A percentile compares a stretch with the other conserved stretches of the same genome.
Conservation (phyloP, 805 yeast species). For the Nakazawaea wickerhamii region DNA sequence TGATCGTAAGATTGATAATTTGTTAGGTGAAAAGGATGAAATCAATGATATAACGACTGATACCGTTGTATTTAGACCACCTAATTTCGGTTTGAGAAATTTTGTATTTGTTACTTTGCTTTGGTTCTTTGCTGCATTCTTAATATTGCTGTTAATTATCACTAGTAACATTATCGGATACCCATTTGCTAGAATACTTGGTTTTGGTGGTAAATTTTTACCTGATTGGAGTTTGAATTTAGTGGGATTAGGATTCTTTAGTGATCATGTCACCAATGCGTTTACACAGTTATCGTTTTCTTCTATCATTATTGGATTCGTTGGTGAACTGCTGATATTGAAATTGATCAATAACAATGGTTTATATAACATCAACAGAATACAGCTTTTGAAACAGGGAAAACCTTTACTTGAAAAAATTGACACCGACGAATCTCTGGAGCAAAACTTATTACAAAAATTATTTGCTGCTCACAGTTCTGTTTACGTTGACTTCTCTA, state of each 20-base stretch:
- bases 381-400: neutral
- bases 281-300: neutral
- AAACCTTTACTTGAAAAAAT: neutral
- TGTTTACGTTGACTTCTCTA: too few species aligned
- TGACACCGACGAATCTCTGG: neutral
- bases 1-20: conserved; percentile 32
- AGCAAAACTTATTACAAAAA: too few species aligned
- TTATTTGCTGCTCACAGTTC: too few species aligned
- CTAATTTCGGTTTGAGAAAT: conserved; percentile 59
- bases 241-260: conserved; percentile 1
- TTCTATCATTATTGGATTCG: conserved; percentile 3
- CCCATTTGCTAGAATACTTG: neutral
- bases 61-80: conserved; percentile 83
- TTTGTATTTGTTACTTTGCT: conserved; percentile 37
- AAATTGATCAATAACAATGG: neutral
- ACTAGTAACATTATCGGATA: conserved; percentile 4
- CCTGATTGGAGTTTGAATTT: conserved; percentile 10
- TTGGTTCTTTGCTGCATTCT: conserved; percentile 36
- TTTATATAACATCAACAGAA: neutral
- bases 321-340: neutral
- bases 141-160: conserved; percentile 1
- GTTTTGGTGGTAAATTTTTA: neutral
- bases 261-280: conserved; percentile 1
- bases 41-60: conserved; percentile 37
- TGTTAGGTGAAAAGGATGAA: conserved; percentile 30